Evolutionary conservation across 2,329 filamentous ascomycete species (phyloP).

Genomic region (Amauroascus verrucosus): DNA sequence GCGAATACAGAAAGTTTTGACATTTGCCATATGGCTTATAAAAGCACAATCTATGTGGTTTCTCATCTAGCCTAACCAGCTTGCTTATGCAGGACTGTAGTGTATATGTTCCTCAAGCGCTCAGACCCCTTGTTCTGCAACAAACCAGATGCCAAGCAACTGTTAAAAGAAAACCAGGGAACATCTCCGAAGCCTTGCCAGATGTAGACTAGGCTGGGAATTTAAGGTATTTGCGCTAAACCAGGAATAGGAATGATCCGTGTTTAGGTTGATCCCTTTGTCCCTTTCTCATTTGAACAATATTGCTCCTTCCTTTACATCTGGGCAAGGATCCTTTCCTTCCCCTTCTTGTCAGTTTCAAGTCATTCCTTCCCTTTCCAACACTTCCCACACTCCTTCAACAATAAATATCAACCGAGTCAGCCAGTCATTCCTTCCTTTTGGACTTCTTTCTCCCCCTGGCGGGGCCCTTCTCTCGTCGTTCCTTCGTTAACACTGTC

Average conservation of each 20-base stretch:
- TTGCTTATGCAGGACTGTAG: too few species aligned
- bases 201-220: neutral
- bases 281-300: neutral
- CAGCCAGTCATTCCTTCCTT: constrained; percentile 7
- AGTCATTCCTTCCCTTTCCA: neutral
- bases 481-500: neutral
- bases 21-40: too few species aligned
- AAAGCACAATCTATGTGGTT: too few species aligned
- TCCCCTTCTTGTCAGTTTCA: constrained; percentile 6
- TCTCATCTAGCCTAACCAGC: too few species aligned
- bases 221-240: neutral
- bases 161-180: neutral
- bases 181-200: neutral
- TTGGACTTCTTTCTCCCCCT: constrained; percentile 2
- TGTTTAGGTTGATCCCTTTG: neutral
- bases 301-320: neutral
- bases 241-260: neutral
- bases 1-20: neutral
- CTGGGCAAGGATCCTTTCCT: neutral
- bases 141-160: neutral
- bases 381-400: neutral
- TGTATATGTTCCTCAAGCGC: neutral
- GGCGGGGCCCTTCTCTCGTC: constrained; percentile 8
- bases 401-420: neutral
- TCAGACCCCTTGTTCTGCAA: neutral